Evolutionary conservation across 2,329 filamentous ascomycete species (phyloP).

Genomic region (Rosellinia necatrix): DNA sequence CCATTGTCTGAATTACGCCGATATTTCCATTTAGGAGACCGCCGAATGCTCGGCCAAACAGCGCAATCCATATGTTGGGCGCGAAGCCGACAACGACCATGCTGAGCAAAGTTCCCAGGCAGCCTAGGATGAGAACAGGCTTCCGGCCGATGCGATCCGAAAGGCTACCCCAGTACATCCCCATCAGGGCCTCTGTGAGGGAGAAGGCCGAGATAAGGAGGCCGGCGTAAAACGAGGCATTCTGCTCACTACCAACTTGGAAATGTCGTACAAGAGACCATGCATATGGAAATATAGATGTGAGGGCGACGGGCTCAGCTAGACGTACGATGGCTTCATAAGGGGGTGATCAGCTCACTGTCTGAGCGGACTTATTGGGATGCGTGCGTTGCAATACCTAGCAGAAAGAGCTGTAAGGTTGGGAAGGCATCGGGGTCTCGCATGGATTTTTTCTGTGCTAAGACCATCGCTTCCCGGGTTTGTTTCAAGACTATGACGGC

Average conservation of each 20-base stretch:
- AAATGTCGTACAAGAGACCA: slow-evolving; percentile 82
- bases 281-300: slow-evolving; percentile 90
- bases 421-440: slow-evolving; percentile 78
- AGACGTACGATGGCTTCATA: slow-evolving; percentile 82
- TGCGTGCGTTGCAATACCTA: slow-evolving; percentile 63
- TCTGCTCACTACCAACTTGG: slow-evolving; percentile 69
- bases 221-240: slow-evolving; percentile 88
- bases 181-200: slow-evolving; percentile 79
- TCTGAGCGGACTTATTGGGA: neutral
- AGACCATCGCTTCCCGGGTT: slow-evolving; percentile 54
- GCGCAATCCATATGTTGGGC: slow-evolving; percentile 80
- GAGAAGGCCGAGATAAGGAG: slow-evolving; percentile 86
- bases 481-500: slow-evolving; percentile 51
- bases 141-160: slow-evolving; percentile 85
- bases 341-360: slow-evolving; percentile 10
- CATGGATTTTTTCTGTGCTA: slow-evolving; percentile 54
- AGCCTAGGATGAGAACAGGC: slow-evolving; percentile 81
- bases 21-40: slow-evolving; percentile 91
- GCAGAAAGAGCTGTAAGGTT: slow-evolving; percentile 77
- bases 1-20: slow-evolving; percentile 86
- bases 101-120: slow-evolving; percentile 79
- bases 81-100: slow-evolving; percentile 84
- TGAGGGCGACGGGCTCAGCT: slow-evolving; percentile 89
- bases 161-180: slow-evolving; percentile 85
- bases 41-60: slow-evolving; percentile 75